Evolutionary conservation across 495 filamentous ascomycete species (phyloP), one percentile per base, ranked within the genome.

Genomic region (Mytilinidion resinicola): DNA sequence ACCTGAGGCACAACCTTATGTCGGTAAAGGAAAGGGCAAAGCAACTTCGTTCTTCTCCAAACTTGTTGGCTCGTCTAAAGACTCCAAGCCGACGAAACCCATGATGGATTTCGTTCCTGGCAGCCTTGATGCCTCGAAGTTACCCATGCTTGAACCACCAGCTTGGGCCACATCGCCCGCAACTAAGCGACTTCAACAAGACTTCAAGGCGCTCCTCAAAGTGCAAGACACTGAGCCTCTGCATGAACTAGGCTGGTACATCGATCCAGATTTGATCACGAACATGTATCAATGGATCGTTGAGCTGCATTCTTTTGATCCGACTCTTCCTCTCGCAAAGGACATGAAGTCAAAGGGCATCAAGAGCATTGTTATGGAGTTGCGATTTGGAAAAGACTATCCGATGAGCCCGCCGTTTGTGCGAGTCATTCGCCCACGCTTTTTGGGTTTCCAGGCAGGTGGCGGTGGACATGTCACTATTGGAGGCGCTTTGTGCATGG

Each of bases 241-340:
- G 6, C 78, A 87, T 59, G 80, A 89, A 59, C 79, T 96, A 0
- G 91, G 91, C 14, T 96, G 91, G 89, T 91, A 90, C 68, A 82
- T 96, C 57, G 78, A 93, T 62, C 71, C 72, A 4, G 72, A 75
- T 11, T 67, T 77, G 10, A 71, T 84, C 55, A 72, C 69, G 7
- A 96, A 91, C 66, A 74, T 92, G 39, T 96, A 91, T 67, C 91
- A 96, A 69, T 96, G 91, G 90, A 91, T 96, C 61, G 84, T 96
- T 2, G 88, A 96, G 68, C 72, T 96, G 0, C 91, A 96, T 69
- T 88, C 83, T 49, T 96, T 96, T 64, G 85, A 90, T 11, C 64
- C 74, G 0, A 56, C 67, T 1, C 75, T 92, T 1, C 89, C 87
- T 0, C 75, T 96, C 3, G 86, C 87, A 0, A 64, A 78, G 36